Conservation (phyloP, 352 stramenopile genomes). For the Phytophthora rubi region DNA sequence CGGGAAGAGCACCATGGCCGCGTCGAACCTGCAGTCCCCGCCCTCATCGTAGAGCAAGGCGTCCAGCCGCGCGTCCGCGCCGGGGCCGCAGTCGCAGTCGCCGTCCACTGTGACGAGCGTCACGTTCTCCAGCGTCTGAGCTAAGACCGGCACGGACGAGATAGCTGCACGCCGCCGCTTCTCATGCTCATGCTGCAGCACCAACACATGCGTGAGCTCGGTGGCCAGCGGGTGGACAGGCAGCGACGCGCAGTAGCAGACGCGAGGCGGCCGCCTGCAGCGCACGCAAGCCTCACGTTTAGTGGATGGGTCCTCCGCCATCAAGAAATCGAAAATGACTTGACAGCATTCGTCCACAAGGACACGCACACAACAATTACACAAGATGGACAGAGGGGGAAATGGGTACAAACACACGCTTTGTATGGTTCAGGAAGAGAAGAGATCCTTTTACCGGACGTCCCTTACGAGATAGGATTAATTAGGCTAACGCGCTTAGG, state of each 20-base stretch:
- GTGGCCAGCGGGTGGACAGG: constrained; percentile 35
- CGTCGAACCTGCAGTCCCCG: constrained; percentile 22
- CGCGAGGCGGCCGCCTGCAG: constrained; percentile 49
- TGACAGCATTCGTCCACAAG: neutral
- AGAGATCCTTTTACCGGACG: constrained; percentile 29
- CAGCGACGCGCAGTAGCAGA: constrained; percentile 69
- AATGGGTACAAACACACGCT: neutral
- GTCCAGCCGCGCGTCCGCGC: constrained; percentile 37
- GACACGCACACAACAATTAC: neutral
- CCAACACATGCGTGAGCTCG: constrained; percentile 49
- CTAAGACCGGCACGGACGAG: constrained; percentile 73
- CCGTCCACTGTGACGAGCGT: constrained; percentile 51
- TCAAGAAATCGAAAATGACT: constrained; percentile 14
- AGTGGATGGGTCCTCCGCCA: constrained; percentile 9
- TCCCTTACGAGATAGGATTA: constrained; percentile 39
- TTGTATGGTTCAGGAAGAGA: constrained; percentile 42
- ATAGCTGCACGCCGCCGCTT: constrained; percentile 60
- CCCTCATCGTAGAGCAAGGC: constrained; percentile 38
- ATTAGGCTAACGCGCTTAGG: constrained; percentile 45
- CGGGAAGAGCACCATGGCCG: constrained; percentile 52
- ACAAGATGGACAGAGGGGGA: neutral
- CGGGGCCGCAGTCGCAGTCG: constrained; percentile 28
- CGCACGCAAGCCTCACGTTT: constrained; percentile 47
- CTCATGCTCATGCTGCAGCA: constrained; percentile 72
- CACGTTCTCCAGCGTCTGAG: constrained; percentile 47